Base-by-base conservation (phyloP, 345 rosid genomes). In the Ceriops zippeliana region DNA sequence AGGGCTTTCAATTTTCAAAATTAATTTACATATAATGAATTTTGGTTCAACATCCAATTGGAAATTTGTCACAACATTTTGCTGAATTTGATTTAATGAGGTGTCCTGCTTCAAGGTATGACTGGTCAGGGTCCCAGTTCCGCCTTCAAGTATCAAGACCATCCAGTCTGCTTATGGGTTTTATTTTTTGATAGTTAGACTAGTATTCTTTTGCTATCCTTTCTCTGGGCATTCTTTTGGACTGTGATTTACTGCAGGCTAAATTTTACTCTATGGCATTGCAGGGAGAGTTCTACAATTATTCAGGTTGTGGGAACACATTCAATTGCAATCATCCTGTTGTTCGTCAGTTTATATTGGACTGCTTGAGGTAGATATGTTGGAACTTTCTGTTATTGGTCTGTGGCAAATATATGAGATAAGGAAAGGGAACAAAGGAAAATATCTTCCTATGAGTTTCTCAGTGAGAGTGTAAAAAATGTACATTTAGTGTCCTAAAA, bases 221-320 rank as follows among this genome's bases (percentile, higher is more conserved):
- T 61, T 42, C 59, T 35, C 30, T 20, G n/a, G 32, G 32, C 47
- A 21, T 67, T 26, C 30, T 20, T 0, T 30, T 17, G 27, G 17
- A 20, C 13, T 10, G 13, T 28, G 58, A 65, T 65, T 70, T 70
- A 52, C 53, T 66, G 8, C 47, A 56, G 21, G 53, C 66, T 49
- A 61, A 68, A 31, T 62, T 22, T 70, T 52, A 17, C 61, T 38
- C 38, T 64, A 38, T 73, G 72, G 22, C 62, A 53, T 80, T 67
- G 19, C 81, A 93, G 98, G 97, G 98, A 49, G 97, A 93, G 83
- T 93, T 86, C 86, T 93, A 93, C 74, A 93, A 93, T 67, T 93
- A 93, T 87, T 91, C 98, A 49, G 98, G 98, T 53, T 93, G 96
- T 77, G 98, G 98, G 61, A 93, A 93, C 79, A 93, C 98, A 69